These are phyloP conservation scores for Omphalotus olearius DNA, from an alignment of 1,284 basidiomycete species.

Conservation along the genomic window DNA sequence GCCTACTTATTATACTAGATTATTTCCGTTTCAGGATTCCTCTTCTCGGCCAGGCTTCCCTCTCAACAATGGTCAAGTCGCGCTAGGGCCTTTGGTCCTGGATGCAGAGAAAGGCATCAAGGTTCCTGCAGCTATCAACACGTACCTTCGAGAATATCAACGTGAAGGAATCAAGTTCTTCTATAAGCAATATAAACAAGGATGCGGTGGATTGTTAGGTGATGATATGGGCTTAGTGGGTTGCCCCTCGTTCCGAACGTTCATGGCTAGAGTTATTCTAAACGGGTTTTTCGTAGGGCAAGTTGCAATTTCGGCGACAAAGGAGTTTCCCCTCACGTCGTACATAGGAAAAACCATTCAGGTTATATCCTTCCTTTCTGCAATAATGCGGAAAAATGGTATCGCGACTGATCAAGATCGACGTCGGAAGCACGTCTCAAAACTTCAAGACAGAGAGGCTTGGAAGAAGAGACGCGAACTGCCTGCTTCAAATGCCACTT, in stretches of 20 bases:
- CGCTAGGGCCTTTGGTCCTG: conserved; percentile 41
- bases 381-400: conserved; percentile 80
- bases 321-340: neutral
- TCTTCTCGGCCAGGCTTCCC: conserved; percentile 51
- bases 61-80: conserved; percentile 37
- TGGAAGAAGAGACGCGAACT: conserved; percentile 50
- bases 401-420: conserved; percentile 56
- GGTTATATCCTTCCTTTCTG: conserved; percentile 80
- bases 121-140: conserved; percentile 74
- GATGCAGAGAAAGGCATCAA: conserved; percentile 41
- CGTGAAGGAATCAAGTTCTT: conserved; percentile 79
- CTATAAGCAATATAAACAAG: conserved; percentile 59
- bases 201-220: conserved; percentile 71
- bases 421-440: conserved; percentile 56
- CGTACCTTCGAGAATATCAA: conserved; percentile 80
- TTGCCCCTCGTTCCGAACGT: conserved; percentile 14
- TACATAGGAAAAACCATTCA: conserved; percentile 79
- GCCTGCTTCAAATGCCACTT: conserved; percentile 61
- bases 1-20: neutral
- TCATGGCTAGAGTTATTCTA: conserved; percentile 1
- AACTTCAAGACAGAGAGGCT: conserved; percentile 54
- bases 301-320: conserved; percentile 2
- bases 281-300: conserved; percentile 22
- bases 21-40: conserved; percentile 25
- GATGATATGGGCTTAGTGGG: conserved; percentile 88